Base-by-base conservation (phyloP, 805 yeast species). In the Geotrichum ghanense region DNA sequence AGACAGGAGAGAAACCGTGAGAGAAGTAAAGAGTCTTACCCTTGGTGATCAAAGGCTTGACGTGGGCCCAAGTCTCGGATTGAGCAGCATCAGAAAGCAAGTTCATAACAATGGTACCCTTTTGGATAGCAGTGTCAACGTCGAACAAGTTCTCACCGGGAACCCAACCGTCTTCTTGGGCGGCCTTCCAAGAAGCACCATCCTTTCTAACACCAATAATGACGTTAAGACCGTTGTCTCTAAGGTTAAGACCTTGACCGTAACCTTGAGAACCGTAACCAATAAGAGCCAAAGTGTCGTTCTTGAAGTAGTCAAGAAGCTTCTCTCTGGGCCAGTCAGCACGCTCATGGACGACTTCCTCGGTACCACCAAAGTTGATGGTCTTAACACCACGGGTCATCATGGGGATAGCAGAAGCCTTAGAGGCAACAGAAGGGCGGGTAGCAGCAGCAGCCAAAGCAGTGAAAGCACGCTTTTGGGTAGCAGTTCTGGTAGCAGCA, bases 231-330 rank as follows among this genome's bases (percentile, higher is more conserved):
- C 98, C 98, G 65, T 92, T 90, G 79, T 92, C 98, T 76, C 98
- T 86, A 76, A 94, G 75, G 88, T 92, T 92, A 62, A 92, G 81
- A 73, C 97, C 97, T 78, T 92, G 98, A 69, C 98, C 98, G 79
- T 92, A 90, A 78, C 98, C 98, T 76, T 92, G 98, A 58, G 98
- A 90, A 68, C 98, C 98, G 81, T 92, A 92, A 73, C 98, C 98
- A 60, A 92, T 89, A 65, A 92, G 74, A 58, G 98, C 97, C 66
- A 92, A 75, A 52, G 98, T 92, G 70, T 92, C 97, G 72, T 89
- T 75, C 81, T 92, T 90, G 88, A 92, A 92, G 79, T 89, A 92
- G 64, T 87, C 89, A 55, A 82, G 78, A 64, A 92, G 77, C 77
- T 85, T 90, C 75, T 90, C 97, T 70, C 83, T 78, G 73, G 98